Evolutionary conservation across 345 rosid species (phyloP), one percentile per base, ranked within the genome.

Genomic region (Citropsis articulata): DNA sequence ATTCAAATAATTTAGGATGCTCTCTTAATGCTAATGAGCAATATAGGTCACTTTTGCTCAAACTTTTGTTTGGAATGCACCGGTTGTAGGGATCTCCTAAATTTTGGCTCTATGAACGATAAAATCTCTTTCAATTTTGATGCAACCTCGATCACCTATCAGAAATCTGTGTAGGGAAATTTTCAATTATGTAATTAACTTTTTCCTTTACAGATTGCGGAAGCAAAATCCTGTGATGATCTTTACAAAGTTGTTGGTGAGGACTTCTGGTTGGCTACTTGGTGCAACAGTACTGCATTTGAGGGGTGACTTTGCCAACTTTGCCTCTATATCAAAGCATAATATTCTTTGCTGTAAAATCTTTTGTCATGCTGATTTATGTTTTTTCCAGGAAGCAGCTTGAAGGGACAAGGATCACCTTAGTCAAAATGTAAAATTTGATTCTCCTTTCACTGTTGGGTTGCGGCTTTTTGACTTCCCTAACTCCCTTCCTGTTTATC

Each of bases 211-310:
- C 97, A 95, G 99, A 87, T 92, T 78, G 78, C 83, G 83, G 75
- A 82, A 78, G 96, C 97, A 71, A 87, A 90, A 83, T 87, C 93
- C 48, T 92, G 95, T 60, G 88, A 83, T 75, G 99, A 89, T 90
- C 89, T 95, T 67, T 89, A 93, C 86, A 86, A 89, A 78, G 76
- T 85, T 75, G 89, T 95, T 72, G 99, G 98, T 65, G 97, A 93
- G 87, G 98, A 95, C 81, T 95, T 93, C 88, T 95, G 98, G 98
- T 85, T 96, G 88, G 91, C 97, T 83, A 93, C 99, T 55, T 89
- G 89, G 94, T 96, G 97, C 90, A 83, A 89, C 86, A 93, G 99
- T 81, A 87, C 86, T 36, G 92, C 97, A 62, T 60, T 77, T 61
- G 91, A 92, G 87, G 97, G 97, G 99, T 95, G 84, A 45, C 50